Percentiles rank a stretch among this genome's conserved stretches.
phyloP scores from a whole-genome alignment of 495 filamentous ascomycete species.

The Penicillium cataractarum region DNA sequence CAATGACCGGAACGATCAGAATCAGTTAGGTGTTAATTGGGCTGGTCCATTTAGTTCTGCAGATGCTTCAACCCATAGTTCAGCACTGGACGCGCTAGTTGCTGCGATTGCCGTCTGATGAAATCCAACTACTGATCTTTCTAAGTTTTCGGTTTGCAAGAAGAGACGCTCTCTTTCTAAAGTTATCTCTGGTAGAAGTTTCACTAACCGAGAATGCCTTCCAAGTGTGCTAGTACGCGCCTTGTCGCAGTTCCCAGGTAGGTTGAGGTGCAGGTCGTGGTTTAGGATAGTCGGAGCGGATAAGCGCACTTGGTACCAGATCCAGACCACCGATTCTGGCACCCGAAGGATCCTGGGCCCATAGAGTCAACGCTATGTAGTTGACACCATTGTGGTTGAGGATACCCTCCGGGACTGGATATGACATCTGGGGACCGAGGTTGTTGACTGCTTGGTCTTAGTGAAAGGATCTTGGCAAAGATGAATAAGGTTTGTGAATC shows the following conservation, averaged over 20 bases:
- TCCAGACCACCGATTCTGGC: conserved; percentile 9
- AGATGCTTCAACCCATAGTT: conserved; percentile 64
- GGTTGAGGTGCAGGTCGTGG: conserved; percentile 11
- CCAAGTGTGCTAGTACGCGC: conserved; percentile 13
- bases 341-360: conserved; percentile 53
- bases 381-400: conserved; percentile 64
- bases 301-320: conserved; percentile 13
- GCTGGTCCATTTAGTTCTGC: conserved; percentile 53
- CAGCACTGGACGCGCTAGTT: conserved; percentile 70
- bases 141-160: no score
- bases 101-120: conserved; percentile 55
- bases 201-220: background rate
- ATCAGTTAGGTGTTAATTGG: conserved; percentile 61
- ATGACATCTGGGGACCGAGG: conserved; percentile 66
- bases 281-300: conserved; percentile 19
- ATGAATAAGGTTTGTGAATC: background rate
- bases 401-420: conserved; percentile 65
- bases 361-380: conserved; percentile 56
- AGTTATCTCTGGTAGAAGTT: background rate
- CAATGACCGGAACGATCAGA: conserved; percentile 53
- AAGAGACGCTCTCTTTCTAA: no score
- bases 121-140: background rate
- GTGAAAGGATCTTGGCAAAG: no score
- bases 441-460: conserved; percentile 37
- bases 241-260: conserved; percentile 8